Percentiles rank a stretch among this genome's conserved stretches.
Conservation (phyloP, 495 filamentous ascomycete species). For the Daldinia loculata region DNA sequence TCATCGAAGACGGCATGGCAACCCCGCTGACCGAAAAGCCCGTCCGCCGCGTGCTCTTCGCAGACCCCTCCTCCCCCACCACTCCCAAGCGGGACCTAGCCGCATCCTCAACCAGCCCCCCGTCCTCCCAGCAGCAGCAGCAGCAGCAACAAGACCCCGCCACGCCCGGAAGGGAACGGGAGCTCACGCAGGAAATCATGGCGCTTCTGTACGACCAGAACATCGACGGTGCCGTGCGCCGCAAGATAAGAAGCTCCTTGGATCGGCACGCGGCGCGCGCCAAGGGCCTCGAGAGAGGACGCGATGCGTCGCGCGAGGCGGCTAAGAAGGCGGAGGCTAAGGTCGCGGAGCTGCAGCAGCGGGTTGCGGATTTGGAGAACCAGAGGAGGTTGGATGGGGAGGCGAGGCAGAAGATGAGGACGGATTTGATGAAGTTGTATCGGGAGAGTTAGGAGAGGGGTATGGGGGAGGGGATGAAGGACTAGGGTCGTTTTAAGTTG, state of each 20-base stretch:
- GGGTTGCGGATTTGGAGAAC: slow-evolving; percentile 59
- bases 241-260: slow-evolving; percentile 58
- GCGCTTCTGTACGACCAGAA: slow-evolving; percentile 58
- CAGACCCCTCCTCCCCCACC: slow-evolving; percentile 9
- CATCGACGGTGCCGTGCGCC: slow-evolving; percentile 52
- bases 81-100: slow-evolving; percentile 2
- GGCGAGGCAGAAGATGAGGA: slow-evolving; percentile 30
- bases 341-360: slow-evolving; percentile 60
- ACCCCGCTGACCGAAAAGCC: slow-evolving; percentile 43
- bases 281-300: slow-evolving; percentile 65
- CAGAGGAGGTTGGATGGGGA: slow-evolving; percentile 59
- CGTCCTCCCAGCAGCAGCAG: neutral
- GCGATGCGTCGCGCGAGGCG: slow-evolving; percentile 68
- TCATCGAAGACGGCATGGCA: slow-evolving; percentile 32
- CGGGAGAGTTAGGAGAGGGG: neutral
- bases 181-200: slow-evolving; percentile 60
- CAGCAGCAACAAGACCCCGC: neutral
- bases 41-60: slow-evolving; percentile 38
- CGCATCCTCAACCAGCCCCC: neutral
- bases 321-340: slow-evolving; percentile 69
- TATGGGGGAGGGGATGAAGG: neutral
- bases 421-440: slow-evolving; percentile 35
- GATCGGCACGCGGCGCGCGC: slow-evolving; percentile 64
- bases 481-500: neutral
- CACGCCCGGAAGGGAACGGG: neutral